Conservation (phyloP, 208 protist genomes). For the Phytomonas serpens region DNA sequence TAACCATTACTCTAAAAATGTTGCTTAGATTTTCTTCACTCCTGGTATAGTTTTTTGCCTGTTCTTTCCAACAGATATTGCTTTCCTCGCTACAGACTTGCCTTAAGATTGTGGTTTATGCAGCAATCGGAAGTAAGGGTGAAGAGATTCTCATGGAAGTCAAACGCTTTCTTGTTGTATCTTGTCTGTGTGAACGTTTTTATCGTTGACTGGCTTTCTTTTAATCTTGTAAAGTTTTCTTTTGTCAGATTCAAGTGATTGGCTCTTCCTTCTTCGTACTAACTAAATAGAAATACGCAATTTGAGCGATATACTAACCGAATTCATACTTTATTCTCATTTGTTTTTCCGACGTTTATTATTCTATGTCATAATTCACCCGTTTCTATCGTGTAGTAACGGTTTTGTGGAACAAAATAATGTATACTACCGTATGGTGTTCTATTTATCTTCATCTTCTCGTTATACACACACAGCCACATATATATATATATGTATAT, state of each 20-base stretch:
- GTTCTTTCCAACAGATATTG: not conserved
- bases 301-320: not conserved
- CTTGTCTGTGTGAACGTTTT: not conserved
- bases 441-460: not conserved
- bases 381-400: not conserved
- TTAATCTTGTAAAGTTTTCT: not conserved
- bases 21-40: slow-evolving; percentile 3
- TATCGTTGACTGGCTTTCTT: not conserved
- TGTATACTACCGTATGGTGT: not conserved
- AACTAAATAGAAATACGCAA: not conserved
- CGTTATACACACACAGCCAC: no score
- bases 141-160: not conserved
- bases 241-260: not conserved
- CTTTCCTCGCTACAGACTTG: not conserved
- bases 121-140: not conserved
- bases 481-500: no score
- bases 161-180: not conserved
- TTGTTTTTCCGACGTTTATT: not conserved
- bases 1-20: not conserved
- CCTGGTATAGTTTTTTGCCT: not conserved
- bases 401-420: not conserved
- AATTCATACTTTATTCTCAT: not conserved
- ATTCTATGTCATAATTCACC: not conserved
- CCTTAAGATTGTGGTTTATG: slow-evolving; percentile 7
- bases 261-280: not conserved